Percentiles rank a stretch among this genome's conserved stretches.
Conservation (phyloP, 352 stramenopile species). For the Globisporangium paroecandrum region DNA sequence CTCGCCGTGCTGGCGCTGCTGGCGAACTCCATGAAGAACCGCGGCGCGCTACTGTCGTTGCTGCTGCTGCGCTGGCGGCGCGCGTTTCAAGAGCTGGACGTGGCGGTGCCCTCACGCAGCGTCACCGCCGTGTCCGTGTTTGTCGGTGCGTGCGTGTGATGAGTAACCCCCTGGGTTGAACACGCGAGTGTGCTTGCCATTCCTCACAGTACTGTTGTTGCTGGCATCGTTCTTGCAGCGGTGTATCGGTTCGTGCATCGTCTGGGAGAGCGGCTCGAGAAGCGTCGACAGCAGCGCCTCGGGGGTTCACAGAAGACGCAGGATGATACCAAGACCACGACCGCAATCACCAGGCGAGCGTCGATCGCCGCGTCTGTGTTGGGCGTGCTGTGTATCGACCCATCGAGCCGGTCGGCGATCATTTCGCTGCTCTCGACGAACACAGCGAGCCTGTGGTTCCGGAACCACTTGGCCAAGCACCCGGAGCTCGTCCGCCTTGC, state of each 20-base stretch:
- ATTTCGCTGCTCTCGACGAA: conserved; percentile 54
- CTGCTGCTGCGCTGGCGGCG: conserved; percentile 15
- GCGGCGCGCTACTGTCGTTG: conserved; percentile 7
- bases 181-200: not conserved
- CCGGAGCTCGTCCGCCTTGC: conserved; percentile 31
- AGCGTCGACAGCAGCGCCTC: conserved; percentile 6
- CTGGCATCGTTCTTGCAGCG: conserved; percentile 18
- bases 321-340: not conserved
- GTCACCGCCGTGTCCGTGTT: conserved; percentile 48
- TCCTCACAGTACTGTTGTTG: conserved; percentile 1
- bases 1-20: conserved; percentile 16
- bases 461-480: conserved; percentile 24
- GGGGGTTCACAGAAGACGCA: not conserved
- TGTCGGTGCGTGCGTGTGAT: conserved; percentile 35
- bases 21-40: conserved; percentile 18
- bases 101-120: conserved; percentile 36
- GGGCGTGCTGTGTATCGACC: conserved; percentile 29
- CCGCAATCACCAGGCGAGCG: conserved; percentile 14
- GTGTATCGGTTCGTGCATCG: conserved; percentile 44
- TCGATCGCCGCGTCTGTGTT: conserved; percentile 33
- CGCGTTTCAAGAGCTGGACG: not conserved
- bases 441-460: conserved; percentile 36
- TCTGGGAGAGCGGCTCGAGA: conserved; percentile 14
- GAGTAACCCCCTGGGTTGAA: not conserved
- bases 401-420: conserved; percentile 38